Evolutionary conservation across 371 early-diverging fungal genomes (phyloP).

Genomic region (Mortierella sp.): DNA sequence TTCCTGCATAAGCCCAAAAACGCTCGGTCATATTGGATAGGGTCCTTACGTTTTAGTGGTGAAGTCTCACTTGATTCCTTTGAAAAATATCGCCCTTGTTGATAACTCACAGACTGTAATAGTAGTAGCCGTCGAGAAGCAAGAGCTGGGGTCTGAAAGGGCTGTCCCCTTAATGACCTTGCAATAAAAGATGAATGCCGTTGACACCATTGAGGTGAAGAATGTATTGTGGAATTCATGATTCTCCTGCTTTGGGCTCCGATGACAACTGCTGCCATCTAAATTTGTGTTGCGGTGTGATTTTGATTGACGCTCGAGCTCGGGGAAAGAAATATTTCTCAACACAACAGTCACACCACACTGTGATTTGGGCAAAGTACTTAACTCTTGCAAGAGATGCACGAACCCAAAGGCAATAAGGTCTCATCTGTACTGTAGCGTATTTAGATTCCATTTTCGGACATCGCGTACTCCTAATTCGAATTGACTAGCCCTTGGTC

Average conservation of each 20-base stretch:
- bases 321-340: too few relatives aligned
- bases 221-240: neutral
- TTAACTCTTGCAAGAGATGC: too few relatives aligned
- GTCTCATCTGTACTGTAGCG: too few relatives aligned
- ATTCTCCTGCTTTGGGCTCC: neutral
- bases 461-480: too few relatives aligned
- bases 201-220: neutral
- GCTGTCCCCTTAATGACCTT: neutral
- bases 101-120: neutral
- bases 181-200: neutral
- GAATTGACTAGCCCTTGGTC: too few relatives aligned
- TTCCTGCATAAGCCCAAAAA: conserved; percentile 31
- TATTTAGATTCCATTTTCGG: too few relatives aligned
- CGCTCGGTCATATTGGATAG: conserved; percentile 18
- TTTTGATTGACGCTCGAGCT: neutral
- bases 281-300: neutral
- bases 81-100: neutral
- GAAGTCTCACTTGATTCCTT: neutral
- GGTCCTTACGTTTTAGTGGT: neutral
- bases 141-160: too few relatives aligned
- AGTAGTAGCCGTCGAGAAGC: neutral
- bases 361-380: too few relatives aligned
- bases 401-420: too few relatives aligned
- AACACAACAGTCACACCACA: too few relatives aligned
- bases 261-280: neutral